Evolutionary conservation across 2,329 filamentous ascomycete species (phyloP).

Genomic region (Pseudocercospora musae): DNA sequence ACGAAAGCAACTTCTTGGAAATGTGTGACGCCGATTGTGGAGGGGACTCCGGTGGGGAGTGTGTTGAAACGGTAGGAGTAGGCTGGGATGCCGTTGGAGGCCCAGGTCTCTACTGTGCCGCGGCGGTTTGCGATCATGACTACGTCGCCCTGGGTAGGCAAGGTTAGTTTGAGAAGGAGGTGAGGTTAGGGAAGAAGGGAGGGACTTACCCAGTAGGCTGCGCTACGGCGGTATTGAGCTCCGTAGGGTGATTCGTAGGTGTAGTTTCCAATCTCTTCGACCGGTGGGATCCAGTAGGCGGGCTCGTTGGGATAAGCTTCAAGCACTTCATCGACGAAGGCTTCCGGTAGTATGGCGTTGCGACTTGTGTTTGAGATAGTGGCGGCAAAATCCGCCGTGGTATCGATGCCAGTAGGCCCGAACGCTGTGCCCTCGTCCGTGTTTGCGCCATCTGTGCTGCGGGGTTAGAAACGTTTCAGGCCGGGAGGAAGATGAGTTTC

Average conservation of each 20-base stretch:
- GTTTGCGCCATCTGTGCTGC: constrained; percentile 53
- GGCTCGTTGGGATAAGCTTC: constrained; percentile 54
- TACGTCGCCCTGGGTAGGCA: constrained; percentile 47
- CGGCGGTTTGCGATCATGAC: constrained; percentile 56
- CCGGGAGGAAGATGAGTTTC: neutral
- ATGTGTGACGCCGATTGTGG: constrained; percentile 49
- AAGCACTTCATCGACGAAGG: constrained; percentile 41
- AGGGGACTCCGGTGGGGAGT: constrained; percentile 44
- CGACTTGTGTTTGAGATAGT: constrained; percentile 35
- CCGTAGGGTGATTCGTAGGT: constrained; percentile 39
- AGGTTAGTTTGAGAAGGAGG: neutral
- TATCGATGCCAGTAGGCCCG: constrained; percentile 53
- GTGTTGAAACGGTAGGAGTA: constrained; percentile 65
- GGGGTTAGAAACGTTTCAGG: constrained; percentile 49
- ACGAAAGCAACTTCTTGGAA: constrained; percentile 49
- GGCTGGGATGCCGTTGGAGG: constrained; percentile 47
- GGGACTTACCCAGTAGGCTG: constrained; percentile 43
- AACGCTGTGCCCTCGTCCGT: constrained; percentile 64
- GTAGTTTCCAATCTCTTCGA: constrained; percentile 38
- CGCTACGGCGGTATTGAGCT: constrained; percentile 52
- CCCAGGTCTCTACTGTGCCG: constrained; percentile 52
- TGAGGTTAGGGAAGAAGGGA: neutral
- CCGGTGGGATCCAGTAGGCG: constrained; percentile 47
- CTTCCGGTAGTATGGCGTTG: constrained; percentile 20
- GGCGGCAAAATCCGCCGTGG: constrained; percentile 50